Evolutionary conservation across 176 grass and related monocot genomes (phyloP).

Genomic region (Microstegium vimineum): DNA sequence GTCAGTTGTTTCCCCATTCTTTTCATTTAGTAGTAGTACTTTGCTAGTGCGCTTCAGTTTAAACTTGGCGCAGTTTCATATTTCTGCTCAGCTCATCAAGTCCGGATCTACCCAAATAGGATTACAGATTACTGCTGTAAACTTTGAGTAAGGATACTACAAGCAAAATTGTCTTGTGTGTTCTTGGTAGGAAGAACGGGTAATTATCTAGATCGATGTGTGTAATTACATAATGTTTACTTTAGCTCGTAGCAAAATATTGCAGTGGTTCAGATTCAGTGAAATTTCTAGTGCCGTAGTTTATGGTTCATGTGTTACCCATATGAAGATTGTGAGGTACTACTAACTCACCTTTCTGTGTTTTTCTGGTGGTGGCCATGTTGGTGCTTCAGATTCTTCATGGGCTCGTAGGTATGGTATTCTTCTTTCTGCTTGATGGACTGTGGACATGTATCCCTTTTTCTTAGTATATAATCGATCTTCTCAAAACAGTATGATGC

Average conservation of each 20-base stretch:
- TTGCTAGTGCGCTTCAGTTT: neutral
- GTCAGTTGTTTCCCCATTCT: neutral
- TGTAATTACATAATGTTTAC: neutral
- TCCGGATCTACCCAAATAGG: neutral
- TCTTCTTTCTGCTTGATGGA: no score
- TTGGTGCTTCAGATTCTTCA: slow-evolving; percentile 37
- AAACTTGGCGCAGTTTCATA: neutral
- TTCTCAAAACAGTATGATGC: neutral
- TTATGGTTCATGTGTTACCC: neutral
- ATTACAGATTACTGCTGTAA: no score
- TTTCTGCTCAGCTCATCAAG: neutral
- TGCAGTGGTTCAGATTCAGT: neutral
- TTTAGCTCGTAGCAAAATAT: neutral
- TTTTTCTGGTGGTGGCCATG: neutral
- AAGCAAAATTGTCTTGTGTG: neutral
- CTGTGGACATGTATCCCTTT: neutral
- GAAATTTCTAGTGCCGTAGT: neutral
- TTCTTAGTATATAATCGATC: neutral
- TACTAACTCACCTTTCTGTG: slow-evolving; percentile 28
- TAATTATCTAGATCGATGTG: neutral
- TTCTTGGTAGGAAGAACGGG: neutral
- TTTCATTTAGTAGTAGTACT: neutral
- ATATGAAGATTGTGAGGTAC: neutral
- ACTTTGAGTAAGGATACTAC: neutral
- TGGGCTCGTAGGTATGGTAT: slow-evolving; percentile 30